Percentiles rank a stretch among this genome's conserved stretches.
phyloP scores from a whole-genome alignment of 2,329 filamentous ascomycete genomes.

The Aspergillus quadricinctus region DNA sequence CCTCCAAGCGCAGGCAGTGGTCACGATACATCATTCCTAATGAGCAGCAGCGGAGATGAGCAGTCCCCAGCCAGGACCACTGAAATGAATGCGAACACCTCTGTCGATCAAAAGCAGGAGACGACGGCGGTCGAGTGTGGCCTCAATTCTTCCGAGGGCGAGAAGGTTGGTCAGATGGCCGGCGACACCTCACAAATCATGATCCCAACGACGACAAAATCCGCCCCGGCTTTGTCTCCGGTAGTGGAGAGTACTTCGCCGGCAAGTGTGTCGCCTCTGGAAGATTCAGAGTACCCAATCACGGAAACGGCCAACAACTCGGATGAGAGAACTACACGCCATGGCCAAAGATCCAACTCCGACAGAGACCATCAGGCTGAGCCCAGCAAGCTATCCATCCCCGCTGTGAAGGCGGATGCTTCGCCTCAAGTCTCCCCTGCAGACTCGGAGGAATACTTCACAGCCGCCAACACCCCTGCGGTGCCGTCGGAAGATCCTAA shows the following conservation, averaged over 20 bases:
- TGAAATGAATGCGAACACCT: constrained; percentile 16
- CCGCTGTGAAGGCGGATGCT: constrained; percentile 21
- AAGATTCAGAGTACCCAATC: constrained; percentile 7
- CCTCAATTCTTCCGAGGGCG: constrained; percentile 3
- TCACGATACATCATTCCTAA: constrained; percentile 30
- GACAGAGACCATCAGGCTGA: constrained; percentile 22
- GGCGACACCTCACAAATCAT: constrained; percentile 5
- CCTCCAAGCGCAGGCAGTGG: constrained; percentile 16
- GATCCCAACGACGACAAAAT: constrained; percentile 10
- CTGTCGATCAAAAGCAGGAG: constrained; percentile 10
- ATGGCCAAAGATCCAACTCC: constrained; percentile 12
- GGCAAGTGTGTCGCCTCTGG: constrained; percentile 5
- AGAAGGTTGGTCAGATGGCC: constrained; percentile 4
- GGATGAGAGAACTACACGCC: constrained; percentile 4
- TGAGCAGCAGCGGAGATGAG: constrained; percentile 34
- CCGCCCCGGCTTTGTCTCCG: constrained; percentile 20
- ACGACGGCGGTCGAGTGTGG: constrained; percentile 1
- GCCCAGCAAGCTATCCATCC: constrained; percentile 19
- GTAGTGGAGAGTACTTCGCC: constrained; percentile 26
- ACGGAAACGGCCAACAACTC: not conserved
- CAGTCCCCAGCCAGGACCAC: constrained; percentile 18
- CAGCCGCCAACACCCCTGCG: constrained; percentile 41
- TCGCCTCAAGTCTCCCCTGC: constrained; percentile 34
- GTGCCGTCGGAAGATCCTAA: constrained; percentile 28
- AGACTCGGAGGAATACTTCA: constrained; percentile 42